These are phyloP conservation scores for Polyporus tsugae DNA, from an alignment of 1,284 basidiomycete species.

Conservation along the genomic window DNA sequence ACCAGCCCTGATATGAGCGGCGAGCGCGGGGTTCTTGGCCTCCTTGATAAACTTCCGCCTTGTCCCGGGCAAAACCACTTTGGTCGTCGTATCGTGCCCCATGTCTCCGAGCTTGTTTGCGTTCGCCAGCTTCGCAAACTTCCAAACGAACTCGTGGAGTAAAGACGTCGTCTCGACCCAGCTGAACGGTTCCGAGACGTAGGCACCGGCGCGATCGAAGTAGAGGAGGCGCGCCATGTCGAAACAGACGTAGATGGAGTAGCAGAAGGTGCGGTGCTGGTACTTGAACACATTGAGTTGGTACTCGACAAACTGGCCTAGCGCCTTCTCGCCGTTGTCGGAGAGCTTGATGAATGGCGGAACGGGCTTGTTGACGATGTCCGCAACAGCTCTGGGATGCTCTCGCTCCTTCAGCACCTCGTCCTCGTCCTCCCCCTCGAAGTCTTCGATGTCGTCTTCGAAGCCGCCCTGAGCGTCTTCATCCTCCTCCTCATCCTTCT, in stretches of 20 bases:
- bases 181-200: slow-evolving; percentile 23
- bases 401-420: not conserved
- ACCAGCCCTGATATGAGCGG: not conserved
- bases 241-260: slow-evolving; percentile 8
- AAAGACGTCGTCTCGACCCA: slow-evolving; percentile 1
- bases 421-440: not conserved
- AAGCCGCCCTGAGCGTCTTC: not conserved
- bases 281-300: slow-evolving; percentile 7
- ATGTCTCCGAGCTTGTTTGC: slow-evolving; percentile 5
- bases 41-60: not conserved
- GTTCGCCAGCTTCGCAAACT: slow-evolving; percentile 18
- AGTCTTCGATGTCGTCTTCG: not conserved
- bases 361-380: not conserved
- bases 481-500: not conserved
- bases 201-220: slow-evolving; percentile 19
- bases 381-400: not conserved
- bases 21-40: not conserved
- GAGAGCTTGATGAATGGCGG: slow-evolving; percentile 9
- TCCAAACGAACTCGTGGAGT: slow-evolving; percentile 25
- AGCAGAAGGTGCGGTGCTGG: slow-evolving; percentile 15
- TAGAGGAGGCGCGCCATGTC: slow-evolving; percentile 16
- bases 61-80: not conserved
- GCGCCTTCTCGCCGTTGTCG: not conserved
- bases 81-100: slow-evolving; percentile 28
- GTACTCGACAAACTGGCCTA: slow-evolving; percentile 9